Conservation (phyloP, 306 rosid species). For the Sophora flavescens region DNA sequence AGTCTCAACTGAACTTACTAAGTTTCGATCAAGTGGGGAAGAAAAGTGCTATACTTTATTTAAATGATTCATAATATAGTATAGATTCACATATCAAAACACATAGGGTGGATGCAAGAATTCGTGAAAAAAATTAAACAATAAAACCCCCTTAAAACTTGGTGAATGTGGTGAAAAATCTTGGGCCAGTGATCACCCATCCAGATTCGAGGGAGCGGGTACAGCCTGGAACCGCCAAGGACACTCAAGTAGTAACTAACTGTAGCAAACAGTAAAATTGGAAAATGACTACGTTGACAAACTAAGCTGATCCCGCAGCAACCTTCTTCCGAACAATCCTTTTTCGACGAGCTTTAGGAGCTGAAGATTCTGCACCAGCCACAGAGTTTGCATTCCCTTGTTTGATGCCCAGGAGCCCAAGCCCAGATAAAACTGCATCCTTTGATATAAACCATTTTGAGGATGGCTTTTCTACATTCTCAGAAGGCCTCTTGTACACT, state of each 20-base stretch:
- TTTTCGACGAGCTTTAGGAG: conserved; percentile 85
- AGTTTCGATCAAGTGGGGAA: background rate
- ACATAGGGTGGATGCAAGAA: conserved; percentile 3
- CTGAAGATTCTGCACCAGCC: conserved; percentile 60
- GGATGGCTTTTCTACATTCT: conserved; percentile 59
- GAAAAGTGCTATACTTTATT: conserved; percentile 48
- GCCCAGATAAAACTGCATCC: conserved; percentile 91
- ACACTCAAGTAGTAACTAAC: conserved; percentile 38
- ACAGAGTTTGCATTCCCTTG: conserved; percentile 61
- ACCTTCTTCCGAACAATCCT: conserved; percentile 90
- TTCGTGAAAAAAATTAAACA: conserved; percentile 37
- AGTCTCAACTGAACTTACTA: background rate
- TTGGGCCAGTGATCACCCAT: conserved; percentile 38
- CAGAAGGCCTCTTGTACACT: conserved; percentile 83
- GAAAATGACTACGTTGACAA: conserved; percentile 30
- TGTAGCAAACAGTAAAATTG: conserved; percentile 61
- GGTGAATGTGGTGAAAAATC: conserved; percentile 29
- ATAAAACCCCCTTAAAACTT: conserved; percentile 42
- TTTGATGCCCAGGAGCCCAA: conserved; percentile 95
- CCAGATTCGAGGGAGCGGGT: conserved; percentile 9
- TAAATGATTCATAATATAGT: conserved; percentile 32
- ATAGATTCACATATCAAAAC: conserved; percentile 33
- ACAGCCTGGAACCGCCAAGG: conserved; percentile 40
- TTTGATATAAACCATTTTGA: conserved; percentile 97
- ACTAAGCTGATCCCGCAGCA: conserved; percentile 68